Conservation (phyloP, 2,329 filamentous ascomycete species). For the Neurospora crassa region DNA sequence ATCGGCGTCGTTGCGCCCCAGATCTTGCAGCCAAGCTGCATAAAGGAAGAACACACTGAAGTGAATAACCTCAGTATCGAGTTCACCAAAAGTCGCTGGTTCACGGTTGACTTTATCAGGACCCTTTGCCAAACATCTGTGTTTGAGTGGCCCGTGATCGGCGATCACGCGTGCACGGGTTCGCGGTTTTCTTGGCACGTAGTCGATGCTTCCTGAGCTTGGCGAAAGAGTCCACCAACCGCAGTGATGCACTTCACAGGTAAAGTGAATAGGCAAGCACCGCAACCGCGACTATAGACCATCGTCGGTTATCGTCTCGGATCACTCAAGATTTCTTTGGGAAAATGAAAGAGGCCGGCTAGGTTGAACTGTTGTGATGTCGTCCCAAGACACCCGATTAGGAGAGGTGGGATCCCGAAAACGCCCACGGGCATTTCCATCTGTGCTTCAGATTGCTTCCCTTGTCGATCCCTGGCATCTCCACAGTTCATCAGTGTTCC, state of each 20-base stretch:
- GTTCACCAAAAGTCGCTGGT: background rate
- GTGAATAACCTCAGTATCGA: background rate
- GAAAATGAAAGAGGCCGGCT: background rate
- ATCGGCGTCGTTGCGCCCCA: background rate
- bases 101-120: background rate
- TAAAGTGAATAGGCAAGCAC: background rate
- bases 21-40: background rate
- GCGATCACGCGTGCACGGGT: background rate
- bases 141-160: background rate
- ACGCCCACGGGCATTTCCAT: background rate
- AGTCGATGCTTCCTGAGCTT: background rate
- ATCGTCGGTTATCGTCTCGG: background rate
- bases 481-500: constrained; percentile 1
- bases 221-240: background rate
- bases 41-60: background rate
- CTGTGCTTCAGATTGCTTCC: background rate
- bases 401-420: background rate
- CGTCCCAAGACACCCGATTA: background rate
- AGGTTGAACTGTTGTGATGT: background rate
- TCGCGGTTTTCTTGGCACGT: background rate
- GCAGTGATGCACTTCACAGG: background rate
- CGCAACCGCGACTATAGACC: background rate
- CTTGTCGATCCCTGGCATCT: background rate
- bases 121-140: background rate
- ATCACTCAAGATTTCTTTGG: background rate